Base-by-base conservation (phyloP, 495 filamentous ascomycete genomes). In the Aspergillus coremiiformis region DNA sequence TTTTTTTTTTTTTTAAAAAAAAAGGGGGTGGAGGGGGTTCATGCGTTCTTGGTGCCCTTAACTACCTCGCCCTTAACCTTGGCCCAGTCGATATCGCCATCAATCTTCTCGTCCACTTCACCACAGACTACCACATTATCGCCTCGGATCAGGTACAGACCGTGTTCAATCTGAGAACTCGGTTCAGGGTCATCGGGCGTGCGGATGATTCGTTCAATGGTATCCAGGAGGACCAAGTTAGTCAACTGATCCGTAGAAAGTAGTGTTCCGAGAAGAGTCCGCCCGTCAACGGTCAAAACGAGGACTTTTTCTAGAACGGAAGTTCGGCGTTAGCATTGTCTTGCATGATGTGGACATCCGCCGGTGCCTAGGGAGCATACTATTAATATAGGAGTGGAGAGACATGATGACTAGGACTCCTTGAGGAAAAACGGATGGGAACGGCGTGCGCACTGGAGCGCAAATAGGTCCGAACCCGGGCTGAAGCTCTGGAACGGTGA, bases 121-220 rank as follows among this genome's bases (percentile, higher is more conserved):
- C 93, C 93, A 37, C 90, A 89, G 14, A 93, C 69, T n/a, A 86
- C 90, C 45, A 98, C 93, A 65, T 90, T 96, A 59, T 97, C 94
- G 15, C 93, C 93, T 54, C 94, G 83, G 47, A 98, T 86, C 39
- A 98, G 69, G 62, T 98, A 97, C 12, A 97, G 71, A 0, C 93
- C 93, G 62, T 95, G 84, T 22, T 84, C 80, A 24, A 91, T 83
- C 65, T 95, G 82, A 29, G 82, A 79, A 52, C 88, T 94, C 0
- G 84, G 80, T 54, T 95, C 89, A 33, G 79, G 77, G 58, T 95
- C 89, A 52, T 96, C 91, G 39, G 79, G 76, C 1, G 84, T 83
- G 51, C 86, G 83, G 55, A 98, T 95, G 35, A 96, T 84, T 51
- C 93, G 86, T 66, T 98, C 94, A 59, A 90, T 78, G 2, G 93